Base-by-base conservation (phyloP, 345 rosid genomes). In the Aethionema arabicum region DNA sequence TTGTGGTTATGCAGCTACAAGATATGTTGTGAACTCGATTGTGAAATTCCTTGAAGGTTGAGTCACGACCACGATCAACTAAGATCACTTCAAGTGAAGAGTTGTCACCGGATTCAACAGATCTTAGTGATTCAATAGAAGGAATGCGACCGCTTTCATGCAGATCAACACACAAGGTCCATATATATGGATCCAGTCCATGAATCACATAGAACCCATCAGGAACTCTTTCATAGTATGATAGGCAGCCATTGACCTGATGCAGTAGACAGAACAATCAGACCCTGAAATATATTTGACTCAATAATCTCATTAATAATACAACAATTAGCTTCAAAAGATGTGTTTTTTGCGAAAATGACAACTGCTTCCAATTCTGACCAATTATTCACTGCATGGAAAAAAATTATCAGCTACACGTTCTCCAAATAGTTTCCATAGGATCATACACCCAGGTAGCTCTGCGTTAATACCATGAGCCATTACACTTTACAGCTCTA, bases 201-300 rank as follows among this genome's bases (percentile, higher is more conserved):
- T 78, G 61, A 63, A 95, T 84, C 70, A 78, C 74, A 76, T 86
- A 95, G 81, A 95, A 90, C 31, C 99, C 98, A 85, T 95, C 98
- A 15, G 99, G 98, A 76, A 95, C 80, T 80, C 78, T 86, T 70
- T 90, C 95, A 30, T 75, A 82, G 74, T 95, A 95, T 13, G 99
- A 95, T 65, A 95, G 80, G 78, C 96, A 84, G 68, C 99, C 93
- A 80, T 82, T 95, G 60, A 90, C 98, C 98, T 95, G 88, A 68
- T 65, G 56, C 69, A 79, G 36, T 57, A 72, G 38, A 68, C 60
- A 56, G 21, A 61, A 68, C 44, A 63, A 52, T 72, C 21, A 71
- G 16, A 58, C 6, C 32, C 50, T 58, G 55, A 52, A 70, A 43
- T 57, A 11, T 35, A 36, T 36, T 30, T 40, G 49, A 10, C 27